Percentiles rank a stretch among this genome's conserved stretches.
These are phyloP conservation scores for Gnaphalium uliginosum DNA, from an alignment of 129 eudicot species.

Conservation along the genomic window DNA sequence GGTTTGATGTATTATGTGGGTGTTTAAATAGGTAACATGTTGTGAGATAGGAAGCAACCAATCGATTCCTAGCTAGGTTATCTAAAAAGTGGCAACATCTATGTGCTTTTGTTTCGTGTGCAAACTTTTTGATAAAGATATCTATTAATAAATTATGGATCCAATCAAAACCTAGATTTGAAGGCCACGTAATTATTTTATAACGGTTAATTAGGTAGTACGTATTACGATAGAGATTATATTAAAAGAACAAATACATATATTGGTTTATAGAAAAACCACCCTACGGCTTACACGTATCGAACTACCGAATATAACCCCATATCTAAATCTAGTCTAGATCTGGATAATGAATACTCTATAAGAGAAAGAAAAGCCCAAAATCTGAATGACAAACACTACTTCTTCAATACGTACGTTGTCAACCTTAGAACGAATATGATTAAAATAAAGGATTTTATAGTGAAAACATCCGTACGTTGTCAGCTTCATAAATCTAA, in stretches of 20 bases:
- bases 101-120: conserved; percentile 30
- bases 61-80: conserved; percentile 21
- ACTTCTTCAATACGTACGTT: too few species aligned
- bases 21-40: conserved; percentile 47
- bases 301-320: too few species aligned
- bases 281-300: too few species aligned
- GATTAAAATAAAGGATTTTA: too few species aligned
- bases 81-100: conserved; percentile 30
- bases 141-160: conserved; percentile 19
- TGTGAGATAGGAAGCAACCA: conserved; percentile 34
- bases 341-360: too few species aligned
- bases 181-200: conserved; percentile 32
- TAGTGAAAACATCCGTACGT: too few species aligned
- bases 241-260: not conserved
- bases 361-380: too few species aligned
- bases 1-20: conserved; percentile 16
- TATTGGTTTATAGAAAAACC: not conserved
- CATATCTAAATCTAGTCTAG: too few species aligned
- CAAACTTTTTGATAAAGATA: conserved; percentile 9
- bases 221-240: conserved; percentile 11
- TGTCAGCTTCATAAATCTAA: too few species aligned
- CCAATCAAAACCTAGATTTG: conserved; percentile 34
- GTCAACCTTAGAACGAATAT: too few species aligned
- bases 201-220: not conserved
- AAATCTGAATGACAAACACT: too few species aligned